phyloP scores from a whole-genome alignment of 2,329 filamentous ascomycete species.

The Periconia sp. region DNA sequence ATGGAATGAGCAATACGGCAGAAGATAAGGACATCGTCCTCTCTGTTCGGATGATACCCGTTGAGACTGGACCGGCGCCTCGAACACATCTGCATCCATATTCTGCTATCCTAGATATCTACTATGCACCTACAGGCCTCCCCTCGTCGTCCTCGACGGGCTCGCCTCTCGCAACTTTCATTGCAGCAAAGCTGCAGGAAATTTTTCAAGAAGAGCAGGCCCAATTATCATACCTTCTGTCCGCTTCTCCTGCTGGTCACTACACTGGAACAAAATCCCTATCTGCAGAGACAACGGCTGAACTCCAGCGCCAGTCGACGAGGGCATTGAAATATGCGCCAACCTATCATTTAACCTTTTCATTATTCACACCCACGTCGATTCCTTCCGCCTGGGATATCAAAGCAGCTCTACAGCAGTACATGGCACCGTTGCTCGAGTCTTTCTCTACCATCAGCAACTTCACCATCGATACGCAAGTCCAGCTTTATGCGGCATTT shows the following conservation, averaged over 20 bases:
- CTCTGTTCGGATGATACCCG: conserved; percentile 72
- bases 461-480: conserved; percentile 94
- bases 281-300: conserved; percentile 48
- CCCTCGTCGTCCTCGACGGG: conserved; percentile 71
- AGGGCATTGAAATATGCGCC: conserved; percentile 89
- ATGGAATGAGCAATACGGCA: conserved; percentile 36
- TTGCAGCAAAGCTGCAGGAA: conserved; percentile 77
- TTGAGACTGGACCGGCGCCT: conserved; percentile 58
- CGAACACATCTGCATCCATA: conserved; percentile 72
- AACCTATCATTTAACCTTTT: conserved; percentile 95
- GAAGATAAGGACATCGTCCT: conserved; percentile 64
- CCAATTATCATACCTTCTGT: conserved; percentile 64
- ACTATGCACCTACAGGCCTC: conserved; percentile 73
- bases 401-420: conserved; percentile 77
- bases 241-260: conserved; percentile 51
- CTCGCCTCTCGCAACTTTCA: conserved; percentile 75
- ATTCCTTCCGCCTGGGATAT: conserved; percentile 90
- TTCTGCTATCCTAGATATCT: conserved; percentile 74
- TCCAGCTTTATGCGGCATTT: conserved; percentile 85
- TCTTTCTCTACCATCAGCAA: conserved; percentile 85
- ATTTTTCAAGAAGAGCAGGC: conserved; percentile 89
- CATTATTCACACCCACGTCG: conserved; percentile 82
- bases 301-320: conserved; percentile 73
- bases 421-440: conserved; percentile 81
- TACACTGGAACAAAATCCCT: conserved; percentile 59